Base-by-base conservation (phyloP, 2,329 filamentous ascomycete species). In the Podosphaera fusca region DNA sequence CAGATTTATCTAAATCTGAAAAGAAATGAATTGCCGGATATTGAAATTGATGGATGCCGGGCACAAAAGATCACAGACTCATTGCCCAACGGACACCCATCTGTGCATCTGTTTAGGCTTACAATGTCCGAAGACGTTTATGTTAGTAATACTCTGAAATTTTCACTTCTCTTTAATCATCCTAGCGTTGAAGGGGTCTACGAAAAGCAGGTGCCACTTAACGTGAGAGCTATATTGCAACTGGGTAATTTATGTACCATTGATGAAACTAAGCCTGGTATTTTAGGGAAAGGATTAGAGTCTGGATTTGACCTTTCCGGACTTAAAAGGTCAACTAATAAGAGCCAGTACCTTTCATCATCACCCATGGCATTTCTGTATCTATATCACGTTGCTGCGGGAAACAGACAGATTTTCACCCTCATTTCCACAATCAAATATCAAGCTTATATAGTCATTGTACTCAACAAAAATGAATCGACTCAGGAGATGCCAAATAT, bases 101-200 rank as follows among this genome's bases (percentile, higher is more conserved):
- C 90, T 0, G 84, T 87, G 3, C 87, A 98, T 71, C 75, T 99
- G 3, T 96, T 96, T 76, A 94, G 89, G 71, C 75, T 99, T 42
- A 89, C 84, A 0, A 86, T 98, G 69, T 77, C 86, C 0, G 92
- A 98, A 68, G 83, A 92, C 57, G 76, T 85, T 0, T 98, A 94
- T 69, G 80, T 95, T 59, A 80, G 82, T 50, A 87, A 96, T 68
- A 76, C 83, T 0, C 84, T 88, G 60, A 94, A 88, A 66, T 83
- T 96, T 60, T 80, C 83, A 1, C 71, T 83, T 34, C 73, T 96
- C 1, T 90, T 95, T 72, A 88, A 90, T 61, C 89, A 98, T 66
- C 80, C 88, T 0, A 95, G 88, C 68, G 86, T 98, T 1, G 92
- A 98, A 69, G 94, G 94, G 35, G 88, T 98, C 12, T 99, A 99